Evolutionary conservation across 2,329 filamentous ascomycete genomes (phyloP).

Genomic region (Purpureocillium lavendulum): DNA sequence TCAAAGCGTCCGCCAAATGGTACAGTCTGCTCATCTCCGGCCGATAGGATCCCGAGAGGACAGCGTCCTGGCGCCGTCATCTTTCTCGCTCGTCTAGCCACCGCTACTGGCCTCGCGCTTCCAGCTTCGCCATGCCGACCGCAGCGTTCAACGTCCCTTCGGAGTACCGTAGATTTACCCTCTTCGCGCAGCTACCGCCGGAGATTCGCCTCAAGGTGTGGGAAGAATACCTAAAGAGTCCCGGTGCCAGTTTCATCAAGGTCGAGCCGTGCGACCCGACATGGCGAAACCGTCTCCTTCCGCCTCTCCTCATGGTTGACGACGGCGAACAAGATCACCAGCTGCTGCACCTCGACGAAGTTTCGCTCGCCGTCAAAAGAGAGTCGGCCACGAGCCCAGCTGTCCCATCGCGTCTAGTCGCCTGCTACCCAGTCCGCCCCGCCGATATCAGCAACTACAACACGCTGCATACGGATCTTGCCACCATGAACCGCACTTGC

Average conservation of each 20-base stretch:
- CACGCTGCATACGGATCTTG: conserved; percentile 16
- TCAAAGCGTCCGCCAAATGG: too few relatives aligned
- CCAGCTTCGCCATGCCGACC: not conserved
- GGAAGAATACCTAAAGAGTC: conserved; percentile 18
- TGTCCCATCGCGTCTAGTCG: not conserved
- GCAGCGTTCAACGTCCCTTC: conserved; percentile 20
- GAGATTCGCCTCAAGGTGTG: conserved; percentile 27
- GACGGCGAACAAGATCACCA: too few relatives aligned
- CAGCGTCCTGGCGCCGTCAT: too few relatives aligned
- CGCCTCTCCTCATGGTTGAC: too few relatives aligned
- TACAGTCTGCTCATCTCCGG: too few relatives aligned
- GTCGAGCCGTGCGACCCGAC: conserved; percentile 11
- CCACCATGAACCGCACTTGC: conserved; percentile 17
- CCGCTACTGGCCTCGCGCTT: not conserved
- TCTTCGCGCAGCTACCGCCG: conserved; percentile 22
- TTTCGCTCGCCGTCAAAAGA: conserved; percentile 6
- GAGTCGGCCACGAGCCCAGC: conserved; percentile 6
- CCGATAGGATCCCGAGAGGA: too few relatives aligned
- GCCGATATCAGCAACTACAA: conserved; percentile 11
- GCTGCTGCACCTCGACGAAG: conserved; percentile 3
- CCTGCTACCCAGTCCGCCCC: not conserved
- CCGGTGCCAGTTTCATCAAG: conserved; percentile 27
- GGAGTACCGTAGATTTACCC: conserved; percentile 19
- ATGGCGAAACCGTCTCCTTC: too few relatives aligned
- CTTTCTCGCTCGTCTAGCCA: too few relatives aligned